A percentile compares a stretch with the other conserved stretches of the same genome.
Conservation (phyloP, 371 early-diverging fungal genomes). For the Mortierella sp. region DNA sequence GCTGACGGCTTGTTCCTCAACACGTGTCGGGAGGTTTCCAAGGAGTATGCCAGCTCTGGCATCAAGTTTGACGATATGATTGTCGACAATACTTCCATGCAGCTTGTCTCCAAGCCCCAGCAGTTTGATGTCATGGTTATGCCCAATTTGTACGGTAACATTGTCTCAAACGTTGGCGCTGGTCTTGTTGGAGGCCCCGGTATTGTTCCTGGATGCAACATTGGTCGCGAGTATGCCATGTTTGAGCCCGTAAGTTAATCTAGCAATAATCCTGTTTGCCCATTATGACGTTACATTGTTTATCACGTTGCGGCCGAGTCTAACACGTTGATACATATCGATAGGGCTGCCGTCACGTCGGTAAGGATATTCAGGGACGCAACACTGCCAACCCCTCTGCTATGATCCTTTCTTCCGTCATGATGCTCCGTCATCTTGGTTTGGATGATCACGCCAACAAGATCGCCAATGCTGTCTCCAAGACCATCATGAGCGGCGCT, state of each 20-base stretch:
- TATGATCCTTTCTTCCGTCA: conserved; percentile 88
- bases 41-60: conserved; percentile 89
- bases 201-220: conserved; percentile 94
- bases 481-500: conserved; percentile 75
- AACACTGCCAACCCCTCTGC: conserved; percentile 96
- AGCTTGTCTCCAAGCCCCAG: conserved; percentile 94
- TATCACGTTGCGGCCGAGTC: conserved; percentile 1
- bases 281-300: conserved; percentile 8
- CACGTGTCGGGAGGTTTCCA: conserved; percentile 92
- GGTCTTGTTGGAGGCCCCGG: conserved; percentile 89
- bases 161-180: conserved; percentile 96
- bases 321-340: conserved; percentile 1
- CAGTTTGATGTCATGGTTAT: conserved; percentile 98
- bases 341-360: conserved; percentile 94
- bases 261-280: too few relatives aligned
- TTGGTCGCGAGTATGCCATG: conserved; percentile 94
- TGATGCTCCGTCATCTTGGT: conserved; percentile 94
- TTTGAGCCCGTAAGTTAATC: conserved; percentile 73
- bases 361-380: conserved; percentile 89
- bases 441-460: conserved; percentile 86
- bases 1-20: conserved; percentile 97
- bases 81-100: conserved; percentile 99
- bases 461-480: conserved; percentile 85
- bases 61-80: conserved; percentile 97
- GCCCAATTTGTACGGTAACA: conserved; percentile 98